Evolutionary conservation across 108 stramenopile genomes (phyloP).

Genomic region (Nitzschia inconspicua): DNA sequence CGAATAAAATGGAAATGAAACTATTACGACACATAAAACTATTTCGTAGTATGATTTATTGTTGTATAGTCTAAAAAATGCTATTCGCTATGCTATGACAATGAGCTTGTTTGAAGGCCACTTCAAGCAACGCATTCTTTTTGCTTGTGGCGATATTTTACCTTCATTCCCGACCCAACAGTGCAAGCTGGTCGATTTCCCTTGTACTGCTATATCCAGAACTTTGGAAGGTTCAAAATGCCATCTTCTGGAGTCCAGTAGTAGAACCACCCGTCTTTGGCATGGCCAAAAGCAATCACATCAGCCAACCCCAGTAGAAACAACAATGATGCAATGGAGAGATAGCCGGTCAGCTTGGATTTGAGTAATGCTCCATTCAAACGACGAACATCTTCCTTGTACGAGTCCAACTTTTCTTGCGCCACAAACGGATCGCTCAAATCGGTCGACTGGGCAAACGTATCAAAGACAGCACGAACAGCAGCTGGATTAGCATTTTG

Average conservation of each 20-base stretch:
- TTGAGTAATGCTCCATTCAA: slow-evolving; percentile 46
- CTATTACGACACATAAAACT: too few relatives aligned
- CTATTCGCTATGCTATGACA: too few relatives aligned
- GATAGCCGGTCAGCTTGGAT: slow-evolving; percentile 50
- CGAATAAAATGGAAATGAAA: too few relatives aligned
- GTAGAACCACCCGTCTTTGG: slow-evolving; percentile 39
- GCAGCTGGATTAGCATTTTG: slow-evolving; percentile 57
- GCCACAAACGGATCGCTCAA: slow-evolving; percentile 50
- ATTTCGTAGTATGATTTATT: too few relatives aligned
- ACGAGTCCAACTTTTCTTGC: slow-evolving; percentile 51
- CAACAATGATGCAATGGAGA: slow-evolving; percentile 50
- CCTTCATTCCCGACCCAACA: too few relatives aligned
- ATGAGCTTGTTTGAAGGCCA: too few relatives aligned
- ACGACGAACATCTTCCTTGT: slow-evolving; percentile 29
- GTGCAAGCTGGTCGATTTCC: too few relatives aligned
- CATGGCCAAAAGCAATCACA: slow-evolving; percentile 31
- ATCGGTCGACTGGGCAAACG: slow-evolving; percentile 45
- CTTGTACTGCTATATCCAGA: too few relatives aligned
- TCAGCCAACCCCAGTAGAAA: slow-evolving; percentile 62
- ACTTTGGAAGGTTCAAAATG: slow-evolving; percentile 5
- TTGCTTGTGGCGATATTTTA: too few relatives aligned
- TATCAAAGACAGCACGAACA: slow-evolving; percentile 73
- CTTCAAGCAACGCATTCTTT: too few relatives aligned
- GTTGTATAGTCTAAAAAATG: too few relatives aligned
- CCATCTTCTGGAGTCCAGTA: slow-evolving; percentile 18